Conservation (phyloP, 495 filamentous ascomycete genomes). For the Articulospora tetracladia region DNA sequence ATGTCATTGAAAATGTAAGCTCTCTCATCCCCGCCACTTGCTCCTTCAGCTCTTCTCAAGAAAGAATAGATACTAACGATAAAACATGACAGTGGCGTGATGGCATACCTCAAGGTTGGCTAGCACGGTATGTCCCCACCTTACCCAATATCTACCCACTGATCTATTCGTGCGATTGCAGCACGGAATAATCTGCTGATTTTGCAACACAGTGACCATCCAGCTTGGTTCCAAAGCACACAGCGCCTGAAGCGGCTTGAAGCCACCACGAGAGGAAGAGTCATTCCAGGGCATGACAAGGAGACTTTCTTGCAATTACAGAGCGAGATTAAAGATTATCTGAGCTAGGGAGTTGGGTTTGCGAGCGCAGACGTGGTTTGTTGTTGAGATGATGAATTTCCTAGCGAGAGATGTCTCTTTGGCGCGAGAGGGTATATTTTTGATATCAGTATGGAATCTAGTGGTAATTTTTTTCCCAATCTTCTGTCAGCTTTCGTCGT, state of each 20-base stretch:
- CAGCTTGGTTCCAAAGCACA: conserved; percentile 31
- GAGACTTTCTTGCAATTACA: conserved; percentile 23
- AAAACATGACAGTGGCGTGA: conserved; percentile 18
- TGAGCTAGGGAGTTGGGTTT: conserved; percentile 10
- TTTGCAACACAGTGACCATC: conserved; percentile 25
- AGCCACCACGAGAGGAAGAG: conserved; percentile 25
- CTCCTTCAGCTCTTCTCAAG: no score
- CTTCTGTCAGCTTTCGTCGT: no score
- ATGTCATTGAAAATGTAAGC: conserved; percentile 31
- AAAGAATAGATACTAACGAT: no score
- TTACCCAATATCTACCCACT: no score
- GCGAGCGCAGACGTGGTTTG: neutral
- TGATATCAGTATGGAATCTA: no score
- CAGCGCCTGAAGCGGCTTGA: conserved; percentile 32
- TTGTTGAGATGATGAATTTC: no score
- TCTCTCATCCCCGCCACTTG: neutral
- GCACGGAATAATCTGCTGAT: neutral
- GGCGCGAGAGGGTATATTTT: no score
- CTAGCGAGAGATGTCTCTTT: no score
- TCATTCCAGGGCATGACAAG: conserved; percentile 36
- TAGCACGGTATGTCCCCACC: conserved; percentile 15
- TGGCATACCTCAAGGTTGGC: conserved; percentile 21
- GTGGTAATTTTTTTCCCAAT: no score
- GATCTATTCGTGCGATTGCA: no score
- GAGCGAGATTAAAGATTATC: conserved; percentile 20